Base-by-base conservation (phyloP, 2,329 filamentous ascomycete species). In the Coniella vitis region DNA sequence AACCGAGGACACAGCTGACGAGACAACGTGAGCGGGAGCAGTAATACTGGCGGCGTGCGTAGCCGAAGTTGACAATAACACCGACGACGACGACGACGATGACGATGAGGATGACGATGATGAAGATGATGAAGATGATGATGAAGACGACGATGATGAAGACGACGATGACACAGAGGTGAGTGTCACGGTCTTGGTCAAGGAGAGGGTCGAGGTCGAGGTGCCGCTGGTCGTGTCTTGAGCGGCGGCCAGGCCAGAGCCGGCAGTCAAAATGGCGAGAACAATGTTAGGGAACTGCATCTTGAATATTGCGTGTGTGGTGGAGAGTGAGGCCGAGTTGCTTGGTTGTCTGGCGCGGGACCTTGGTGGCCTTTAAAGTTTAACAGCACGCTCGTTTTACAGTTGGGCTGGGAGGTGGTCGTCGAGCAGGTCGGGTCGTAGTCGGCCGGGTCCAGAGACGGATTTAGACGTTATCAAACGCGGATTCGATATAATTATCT, bases 281-380 rank as follows among this genome's bases (percentile, higher is more conserved):
- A 71, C 52, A 61, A 73, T 56, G 60, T 60, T 63, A 55, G 70
- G 63, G 66, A 71, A 67, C 59, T 68, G 70, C 72, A 75, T 75
- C 55, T 63, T 72, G 69, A 57, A 40, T 48, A 50, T 41, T 51
- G 25, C 34, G 32, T 40, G 51, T 49, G 48, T 47, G 52, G 39
- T 16, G 19, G 25, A 17, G 39, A n/a, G n/a, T 17, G 20, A 13
- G 14, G 20, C 10, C n/a, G 16, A 25, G 10, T 20, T 16, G 10
- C 31, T n/a, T 31, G 9, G 40, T 19, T 25, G 38, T 7, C 14
- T 43, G 32, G 32, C 25, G n/a, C 21, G 32, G n/a, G 34, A 29
- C 17, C 19, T 17, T 8, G 4, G n/a, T 34, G 36, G 38, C 38
- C 22, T 41, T 42, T 42, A 14, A 42, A 42, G 29, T 10, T 20